Evolutionary conservation across 176 grass and related monocot species (phyloP), one percentile per base, ranked within the genome.

Genomic region (Hyparrhenia diplandra): DNA sequence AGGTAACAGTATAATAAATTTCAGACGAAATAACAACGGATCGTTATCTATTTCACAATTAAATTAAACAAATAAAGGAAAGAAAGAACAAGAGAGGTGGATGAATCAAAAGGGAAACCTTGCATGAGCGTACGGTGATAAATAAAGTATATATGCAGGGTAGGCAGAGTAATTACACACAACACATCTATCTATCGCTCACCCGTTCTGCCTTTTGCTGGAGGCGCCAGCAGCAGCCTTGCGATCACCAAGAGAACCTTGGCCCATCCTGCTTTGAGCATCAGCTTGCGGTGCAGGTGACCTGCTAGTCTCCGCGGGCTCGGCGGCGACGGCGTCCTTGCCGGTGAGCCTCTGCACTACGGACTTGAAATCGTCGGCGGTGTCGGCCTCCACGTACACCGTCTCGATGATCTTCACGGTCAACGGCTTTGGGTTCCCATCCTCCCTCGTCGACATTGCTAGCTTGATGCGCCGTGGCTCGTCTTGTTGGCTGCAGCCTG

Each of bases 401-500:
- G 92, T 94, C 85, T 94, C 92, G 80, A 94, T 81, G 71, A 86
- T 91, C 88, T 86, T 94, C 82, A 94, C 86, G 5, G 25, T 80
- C 83, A 90, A 32, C 0, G 64, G 70, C 37, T 86, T 86, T 1
- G 51, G 37, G 17, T 80, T 34, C 20, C 80, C 45, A 0, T 75
- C 35, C 27, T 86, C 86, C n/a, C 58, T 65, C 25, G 88, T 80
- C 32, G 91, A 93, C 91, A 93, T 88, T 80, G 78, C 46, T 80
- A 8, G 2, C 23, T n/a, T 25, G 20, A 2, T 2, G 49, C 6
- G 2, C 13, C 14, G 67, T 23, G 18, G 61, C 41, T 66, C 25
- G 5, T 65, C 9, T 30, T 17, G 16, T 20, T 52, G 47, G 47
- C 47, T 21, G 17, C 47, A 20, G 47, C 36, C 13, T 5, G 57